Base-by-base conservation (phyloP, 371 early-diverging fungal species). In the Basidiobolus meristosporus region DNA sequence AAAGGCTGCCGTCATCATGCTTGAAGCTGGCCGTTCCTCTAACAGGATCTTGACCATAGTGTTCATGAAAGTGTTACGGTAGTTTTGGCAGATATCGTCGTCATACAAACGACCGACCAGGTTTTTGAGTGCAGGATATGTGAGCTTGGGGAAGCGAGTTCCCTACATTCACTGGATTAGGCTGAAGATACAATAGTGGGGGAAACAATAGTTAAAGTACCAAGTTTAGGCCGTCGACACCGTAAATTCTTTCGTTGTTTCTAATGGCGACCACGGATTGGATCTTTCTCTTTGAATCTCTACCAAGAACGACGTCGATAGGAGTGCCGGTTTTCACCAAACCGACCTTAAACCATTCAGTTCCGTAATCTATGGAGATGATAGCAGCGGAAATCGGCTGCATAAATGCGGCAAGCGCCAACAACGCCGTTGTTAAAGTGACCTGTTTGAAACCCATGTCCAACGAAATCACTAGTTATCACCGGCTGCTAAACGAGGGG, bases 221-320 rank as follows among this genome's bases (percentile, higher is more conserved):
- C 63, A 90, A 53, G 22, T 68, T 68, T 11, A 80, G 63, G 3
- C 91, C 82, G 41, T 92, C 86, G 0, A 78, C 60, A n/a, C 90
- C 93, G 66, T 84, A 92, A 30, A 69, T 62, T 26, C 95, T 76
- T 46, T 88, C 77, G 2, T 66, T 53, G n/a, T 65, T 73, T 40
- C 84, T 75, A 42, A 95, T 57, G 2, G 78, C 72, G 12, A 95
- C 72, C 2, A 82, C 70, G 1, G 88, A 60, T 36, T 71, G 73
- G 0, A 96, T 93, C 60, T 93, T 92, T 33, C 98, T 67, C 53
- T 92, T 91, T 17, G 90, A 89, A 45, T 93, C 96, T 41, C 81
- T 63, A 59, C 93, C 95, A 39, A 97, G 73, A 7, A 91, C 95
- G 39, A 92, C 70, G 46, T 95, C 95, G 18, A 92, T 59, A 11